Evolutionary conservation across 23 red algal genomes (phyloP).

Genomic region (Gracilaria vermiculophylla): DNA sequence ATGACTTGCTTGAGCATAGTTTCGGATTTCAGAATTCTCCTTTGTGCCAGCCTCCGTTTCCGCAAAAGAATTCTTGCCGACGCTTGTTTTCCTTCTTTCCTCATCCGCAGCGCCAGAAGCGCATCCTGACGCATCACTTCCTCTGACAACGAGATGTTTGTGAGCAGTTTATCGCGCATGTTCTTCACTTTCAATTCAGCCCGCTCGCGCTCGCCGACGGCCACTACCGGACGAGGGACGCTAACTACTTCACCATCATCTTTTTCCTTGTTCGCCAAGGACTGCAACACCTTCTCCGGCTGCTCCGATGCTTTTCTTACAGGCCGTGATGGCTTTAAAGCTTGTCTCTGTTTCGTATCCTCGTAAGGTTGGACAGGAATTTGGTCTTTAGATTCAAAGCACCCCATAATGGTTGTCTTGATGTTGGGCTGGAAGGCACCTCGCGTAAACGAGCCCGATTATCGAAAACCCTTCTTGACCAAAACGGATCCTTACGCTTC

Average conservation of each 20-base stretch:
- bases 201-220: conserved; percentile 24
- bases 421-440: neutral
- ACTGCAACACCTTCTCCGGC: neutral
- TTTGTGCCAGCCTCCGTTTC: neutral
- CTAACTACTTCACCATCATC: neutral
- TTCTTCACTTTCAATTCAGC: conserved; percentile 47
- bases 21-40: neutral
- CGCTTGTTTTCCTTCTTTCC: neutral
- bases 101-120: neutral
- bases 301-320: neutral
- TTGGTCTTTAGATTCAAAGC: conserved; percentile 4
- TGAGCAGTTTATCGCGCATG: conserved; percentile 30
- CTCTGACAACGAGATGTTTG: conserved; percentile 13
- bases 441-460: no score
- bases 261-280: neutral
- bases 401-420: neutral
- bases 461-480: no score
- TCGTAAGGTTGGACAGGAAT: neutral
- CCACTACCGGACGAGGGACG: conserved; percentile 18
- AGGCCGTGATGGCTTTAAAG: neutral
- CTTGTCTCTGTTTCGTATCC: neutral
- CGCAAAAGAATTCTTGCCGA: conserved; percentile 26
- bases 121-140: conserved; percentile 28
- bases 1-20: neutral
- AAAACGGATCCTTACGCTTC: no score